These are phyloP conservation scores for Naganishia sp. DNA, from an alignment of 1,284 basidiomycete species.

Conservation along the genomic window DNA sequence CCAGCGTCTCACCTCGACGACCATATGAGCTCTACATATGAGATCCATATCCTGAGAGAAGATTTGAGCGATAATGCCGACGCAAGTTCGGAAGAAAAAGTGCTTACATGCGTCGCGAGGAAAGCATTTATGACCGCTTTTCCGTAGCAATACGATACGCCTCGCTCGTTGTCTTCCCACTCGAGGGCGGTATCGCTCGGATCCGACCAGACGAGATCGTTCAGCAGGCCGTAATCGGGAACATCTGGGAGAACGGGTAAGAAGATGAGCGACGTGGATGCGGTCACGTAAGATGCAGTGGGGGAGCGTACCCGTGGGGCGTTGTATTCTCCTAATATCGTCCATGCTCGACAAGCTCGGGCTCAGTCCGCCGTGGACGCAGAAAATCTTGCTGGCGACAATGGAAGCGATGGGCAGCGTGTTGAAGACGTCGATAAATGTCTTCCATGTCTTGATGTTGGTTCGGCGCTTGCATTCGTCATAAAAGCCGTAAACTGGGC, in stretches of 20 bases:
- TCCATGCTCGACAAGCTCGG: constrained; percentile 99
- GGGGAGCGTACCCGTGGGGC: constrained; percentile 68
- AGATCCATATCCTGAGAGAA: constrained; percentile 83
- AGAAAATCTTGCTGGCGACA: constrained; percentile 99
- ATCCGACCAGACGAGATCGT: constrained; percentile 98
- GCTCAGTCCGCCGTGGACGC: constrained; percentile 96
- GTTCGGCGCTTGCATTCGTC: constrained; percentile 99
- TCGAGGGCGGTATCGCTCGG: constrained; percentile 96
- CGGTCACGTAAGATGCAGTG: not conserved
- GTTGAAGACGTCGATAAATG: constrained; percentile 99
- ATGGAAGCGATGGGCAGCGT: constrained; percentile 97
- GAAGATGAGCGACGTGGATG: not conserved
- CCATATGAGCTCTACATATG: constrained; percentile 99
- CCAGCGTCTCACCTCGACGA: constrained; percentile 66
- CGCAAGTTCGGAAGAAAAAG: not conserved
- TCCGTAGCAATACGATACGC: constrained; percentile 99
- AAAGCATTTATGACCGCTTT: constrained; percentile 97
- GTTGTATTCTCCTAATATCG: constrained; percentile 95
- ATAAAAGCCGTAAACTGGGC: constrained; percentile 95
- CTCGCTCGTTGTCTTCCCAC: constrained; percentile 99
- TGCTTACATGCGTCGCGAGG: constrained; percentile 62
- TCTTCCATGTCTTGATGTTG: constrained; percentile 99
- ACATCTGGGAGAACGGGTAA: constrained; percentile 64
- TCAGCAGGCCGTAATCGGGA: constrained; percentile 97
- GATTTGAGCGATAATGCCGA: not conserved